Evolutionary conservation across 225 moss, liverwort and hornwort species (phyloP).

Genomic region (Pseudisothecium myosuroides): DNA sequence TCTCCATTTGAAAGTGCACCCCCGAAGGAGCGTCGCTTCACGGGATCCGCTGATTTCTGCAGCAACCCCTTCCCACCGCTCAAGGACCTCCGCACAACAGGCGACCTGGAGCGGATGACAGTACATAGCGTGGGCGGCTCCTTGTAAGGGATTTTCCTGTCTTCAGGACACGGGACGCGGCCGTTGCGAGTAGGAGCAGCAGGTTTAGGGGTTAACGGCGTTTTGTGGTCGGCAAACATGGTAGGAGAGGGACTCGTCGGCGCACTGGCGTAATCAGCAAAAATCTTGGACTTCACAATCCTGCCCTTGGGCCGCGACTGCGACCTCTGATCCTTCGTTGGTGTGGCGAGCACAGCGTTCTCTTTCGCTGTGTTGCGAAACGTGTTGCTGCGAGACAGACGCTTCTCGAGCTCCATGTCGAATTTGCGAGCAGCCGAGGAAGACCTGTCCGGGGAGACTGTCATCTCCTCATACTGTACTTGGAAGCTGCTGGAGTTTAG

Average conservation of each 20-base stretch:
- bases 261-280: constrained; percentile 14
- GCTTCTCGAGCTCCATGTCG: constrained; percentile 25
- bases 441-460: constrained; percentile 26
- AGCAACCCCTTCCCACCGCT: constrained; percentile 5
- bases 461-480: constrained; percentile 52
- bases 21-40: constrained; percentile 28
- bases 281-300: constrained; percentile 41
- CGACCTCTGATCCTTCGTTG: constrained; percentile 14
- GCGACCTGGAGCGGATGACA: constrained; percentile 28
- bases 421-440: constrained; percentile 21
- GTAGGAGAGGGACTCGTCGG: constrained; percentile 2
- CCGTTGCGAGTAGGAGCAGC: constrained; percentile 3
- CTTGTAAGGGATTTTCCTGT: constrained; percentile 33
- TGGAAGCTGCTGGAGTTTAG: constrained; percentile 39
- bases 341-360: neutral
- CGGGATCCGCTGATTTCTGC: constrained; percentile 5
- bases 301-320: constrained; percentile 39
- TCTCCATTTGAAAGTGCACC: constrained; percentile 11
- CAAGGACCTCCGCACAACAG: constrained; percentile 28
- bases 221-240: constrained; percentile 11
- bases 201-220: constrained; percentile 14
- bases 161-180: constrained; percentile 36
- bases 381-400: constrained; percentile 19
- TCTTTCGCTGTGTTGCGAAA: constrained; percentile 2
- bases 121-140: constrained; percentile 4